Percentiles rank a stretch among this genome's conserved stretches.
Conservation (phyloP, 2,329 filamentous ascomycete species). For the Fusarium praegraminearum region DNA sequence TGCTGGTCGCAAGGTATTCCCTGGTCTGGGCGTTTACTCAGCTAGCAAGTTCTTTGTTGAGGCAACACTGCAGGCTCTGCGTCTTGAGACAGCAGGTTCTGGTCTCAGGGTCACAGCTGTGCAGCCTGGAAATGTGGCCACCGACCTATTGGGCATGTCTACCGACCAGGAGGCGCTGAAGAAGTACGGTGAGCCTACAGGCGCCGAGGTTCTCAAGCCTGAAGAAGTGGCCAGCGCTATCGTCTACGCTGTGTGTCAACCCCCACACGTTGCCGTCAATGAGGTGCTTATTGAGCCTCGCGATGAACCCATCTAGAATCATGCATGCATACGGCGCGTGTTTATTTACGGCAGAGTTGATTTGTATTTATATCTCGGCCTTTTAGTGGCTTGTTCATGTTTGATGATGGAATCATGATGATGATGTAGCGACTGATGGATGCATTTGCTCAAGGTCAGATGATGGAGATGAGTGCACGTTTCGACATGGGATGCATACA, state of each 20-base stretch:
- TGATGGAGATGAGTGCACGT: conserved; percentile 29
- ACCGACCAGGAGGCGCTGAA: conserved; percentile 81
- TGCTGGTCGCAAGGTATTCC: conserved; percentile 84
- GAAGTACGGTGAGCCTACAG: conserved; percentile 81
- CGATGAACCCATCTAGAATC: conserved; percentile 75
- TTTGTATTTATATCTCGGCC: conserved; percentile 35
- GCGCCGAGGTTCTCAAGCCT: conserved; percentile 79
- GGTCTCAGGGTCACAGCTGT: conserved; percentile 79
- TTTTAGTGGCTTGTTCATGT: conserved; percentile 23
- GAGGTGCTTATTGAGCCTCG: conserved; percentile 83
- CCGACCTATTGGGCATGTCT: conserved; percentile 79
- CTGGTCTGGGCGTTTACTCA: conserved; percentile 84
- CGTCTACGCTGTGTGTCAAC: conserved; percentile 79
- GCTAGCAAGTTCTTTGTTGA: conserved; percentile 89
- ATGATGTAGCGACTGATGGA: conserved; percentile 37
- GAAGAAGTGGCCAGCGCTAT: conserved; percentile 80
- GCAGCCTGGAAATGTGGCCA: conserved; percentile 82
- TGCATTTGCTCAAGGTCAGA: conserved; percentile 33
- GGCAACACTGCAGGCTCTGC: conserved; percentile 79
- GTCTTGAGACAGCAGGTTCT: conserved; percentile 79
- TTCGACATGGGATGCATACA: conserved; percentile 40
- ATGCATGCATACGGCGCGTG: conserved; percentile 7
- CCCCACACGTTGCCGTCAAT: conserved; percentile 81
- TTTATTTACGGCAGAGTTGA: conserved; percentile 2
- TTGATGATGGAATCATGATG: conserved; percentile 36